Conservation (phyloP, 257 asterid species). For the Solanum habrochaites region DNA sequence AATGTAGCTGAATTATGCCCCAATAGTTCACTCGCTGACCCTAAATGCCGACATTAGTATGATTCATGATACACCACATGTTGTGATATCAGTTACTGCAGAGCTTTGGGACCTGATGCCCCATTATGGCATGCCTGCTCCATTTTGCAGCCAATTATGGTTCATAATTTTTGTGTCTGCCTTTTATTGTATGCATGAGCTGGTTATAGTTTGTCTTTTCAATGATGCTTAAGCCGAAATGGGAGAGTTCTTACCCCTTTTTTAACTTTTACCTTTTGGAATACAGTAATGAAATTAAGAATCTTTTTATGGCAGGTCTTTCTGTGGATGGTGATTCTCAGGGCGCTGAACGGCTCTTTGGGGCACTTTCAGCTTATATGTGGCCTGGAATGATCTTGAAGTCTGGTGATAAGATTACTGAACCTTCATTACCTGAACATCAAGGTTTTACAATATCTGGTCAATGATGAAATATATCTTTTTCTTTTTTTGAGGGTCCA, state of each 20-base stretch:
- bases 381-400: constrained; percentile 97
- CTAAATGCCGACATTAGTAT: neutral
- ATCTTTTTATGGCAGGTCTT: constrained; percentile 19
- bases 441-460: constrained; percentile 36
- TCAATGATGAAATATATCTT: neutral
- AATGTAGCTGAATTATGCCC: neutral
- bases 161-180: neutral
- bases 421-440: constrained; percentile 64
- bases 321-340: constrained; percentile 78
- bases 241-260: neutral
- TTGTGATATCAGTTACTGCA: neutral
- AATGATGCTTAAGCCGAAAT: neutral
- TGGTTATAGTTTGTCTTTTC: neutral
- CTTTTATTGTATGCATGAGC: neutral
- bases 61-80: neutral
- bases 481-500: neutral
- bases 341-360: constrained; percentile 77
- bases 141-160: neutral
- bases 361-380: constrained; percentile 91
- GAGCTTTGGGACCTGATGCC: neutral
- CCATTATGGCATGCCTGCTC: neutral
- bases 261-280: neutral
- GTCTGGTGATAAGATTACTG: constrained; percentile 72
- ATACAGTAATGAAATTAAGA: neutral
- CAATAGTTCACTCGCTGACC: neutral